Percentiles rank a stretch among this genome's conserved stretches.
phyloP scores from a whole-genome alignment of 345 rosid species.

The Cardamine resedifolia region DNA sequence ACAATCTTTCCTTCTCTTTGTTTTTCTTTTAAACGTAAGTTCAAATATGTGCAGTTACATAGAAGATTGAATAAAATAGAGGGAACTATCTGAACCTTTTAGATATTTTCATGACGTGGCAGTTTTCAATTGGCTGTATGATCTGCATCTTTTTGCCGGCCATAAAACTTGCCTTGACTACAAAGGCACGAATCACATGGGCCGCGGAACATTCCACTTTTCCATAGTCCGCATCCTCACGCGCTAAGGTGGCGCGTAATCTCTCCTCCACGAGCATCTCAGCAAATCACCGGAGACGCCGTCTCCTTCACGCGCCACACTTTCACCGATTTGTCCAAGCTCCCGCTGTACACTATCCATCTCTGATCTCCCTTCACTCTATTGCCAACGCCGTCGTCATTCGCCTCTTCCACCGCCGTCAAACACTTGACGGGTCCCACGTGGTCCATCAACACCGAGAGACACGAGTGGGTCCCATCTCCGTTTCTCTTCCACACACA shows the following conservation, averaged over 20 bases:
- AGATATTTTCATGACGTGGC: constrained; percentile 23
- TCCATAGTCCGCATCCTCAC: not conserved
- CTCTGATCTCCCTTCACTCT: constrained; percentile 32
- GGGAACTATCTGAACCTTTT: constrained; percentile 8
- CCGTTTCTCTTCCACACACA: constrained; percentile 69
- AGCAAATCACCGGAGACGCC: constrained; percentile 25
- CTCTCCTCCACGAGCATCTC: not conserved
- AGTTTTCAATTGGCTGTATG: not conserved
- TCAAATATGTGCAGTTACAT: constrained; percentile 33
- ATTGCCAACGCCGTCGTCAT: constrained; percentile 27
- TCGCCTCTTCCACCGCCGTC: constrained; percentile 63
- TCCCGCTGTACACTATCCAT: constrained; percentile 82
- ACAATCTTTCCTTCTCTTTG: constrained; percentile 9
- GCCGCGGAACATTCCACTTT: constrained; percentile 28
- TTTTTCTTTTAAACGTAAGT: constrained; percentile 4
- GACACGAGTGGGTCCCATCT: constrained; percentile 56
- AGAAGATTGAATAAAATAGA: constrained; percentile 24
- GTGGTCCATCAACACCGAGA: constrained; percentile 69
- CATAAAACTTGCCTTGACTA: constrained; percentile 33
- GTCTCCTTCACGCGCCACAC: constrained; percentile 78
- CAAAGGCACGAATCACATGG: constrained; percentile 24
- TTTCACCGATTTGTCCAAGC: constrained; percentile 78
- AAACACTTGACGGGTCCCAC: constrained; percentile 84
- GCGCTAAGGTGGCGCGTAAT: constrained; percentile 23
- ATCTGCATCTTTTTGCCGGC: constrained; percentile 37